Base-by-base conservation (phyloP, 2,329 filamentous ascomycete genomes). In the Gaeumannomyces tritici region DNA sequence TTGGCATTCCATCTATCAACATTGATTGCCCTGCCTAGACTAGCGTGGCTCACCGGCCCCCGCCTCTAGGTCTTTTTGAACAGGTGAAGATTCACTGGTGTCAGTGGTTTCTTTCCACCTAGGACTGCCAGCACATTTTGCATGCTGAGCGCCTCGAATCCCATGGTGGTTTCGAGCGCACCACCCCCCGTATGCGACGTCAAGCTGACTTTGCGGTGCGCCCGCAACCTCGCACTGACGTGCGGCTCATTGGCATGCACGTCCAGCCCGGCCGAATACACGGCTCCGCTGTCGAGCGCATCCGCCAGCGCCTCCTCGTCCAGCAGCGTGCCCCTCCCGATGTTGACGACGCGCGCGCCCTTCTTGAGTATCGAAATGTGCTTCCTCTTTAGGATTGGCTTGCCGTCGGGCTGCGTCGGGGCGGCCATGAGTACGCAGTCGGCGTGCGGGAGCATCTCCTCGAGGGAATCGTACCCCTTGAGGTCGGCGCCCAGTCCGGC, bases 111-210 rank as follows among this genome's bases (percentile, higher is more conserved):
- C 31, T 76, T 72, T 2, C 72, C 76, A 51, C 74, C 71, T 57
- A 83, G 68, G 61, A 81, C 81, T 0, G 76, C 74, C 61, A 80
- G 66, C 18, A 83, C 72, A 67, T 85, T 85, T 70, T 79, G 74
- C 71, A 85, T 83, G 1, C 80, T 76, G 67, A 84, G 67, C 54
- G 73, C 72, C 70, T 85, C 82, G 65, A 85, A 84, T 26, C 80
- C 80, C 29, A 80, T 70, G 64, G 77, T 76, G 58, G 81, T 82
- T 65, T 83, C 80, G 6, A 84, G 73, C 13, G 80, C 81, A 2
- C 81, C 80, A 0, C 83, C 82, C 2, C 81, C 83, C 61, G 80
- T 83, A 70, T 85, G 83, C 26, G 76, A 76, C 21, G 83, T 78
- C 54, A 84, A 70, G 59, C 78, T 79, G 0, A 75, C 76, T 31